Evolutionary conservation across 306 rosid species (phyloP), one percentile per base, ranked within the genome.

Genomic region (Malus sylvestris): DNA sequence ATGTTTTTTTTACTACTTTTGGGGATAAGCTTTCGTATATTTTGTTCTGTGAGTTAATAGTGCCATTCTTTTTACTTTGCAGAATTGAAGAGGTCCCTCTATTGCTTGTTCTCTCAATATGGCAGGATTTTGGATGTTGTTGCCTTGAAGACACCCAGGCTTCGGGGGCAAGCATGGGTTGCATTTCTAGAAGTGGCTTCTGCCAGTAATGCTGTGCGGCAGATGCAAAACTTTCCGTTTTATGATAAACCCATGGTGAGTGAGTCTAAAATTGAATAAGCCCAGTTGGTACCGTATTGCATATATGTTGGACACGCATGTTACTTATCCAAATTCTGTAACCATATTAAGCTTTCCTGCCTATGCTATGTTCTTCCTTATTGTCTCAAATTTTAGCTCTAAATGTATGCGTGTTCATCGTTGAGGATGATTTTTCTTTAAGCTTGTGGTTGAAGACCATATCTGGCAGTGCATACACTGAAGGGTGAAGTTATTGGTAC

Each of bases 161-260:
- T 96, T 78, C 90, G 96, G 62, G 99, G 99, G 4, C 99, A 96
- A 82, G 99, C 99, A 12, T 96, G 98, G 99, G 92, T 96, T 83
- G 93, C 92, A 63, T 96, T 92, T 74, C 91, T 88, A 75, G 99
- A 96, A 91, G 96, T 96, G 72, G 84, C 99, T 20, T 91, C 99
- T 77, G 99, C 99, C 19, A 96, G 99, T 80, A 89, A 91, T 87
- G 99, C 99, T 63, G 99, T 96, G 84, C 88, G 99, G 58, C 99
- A 96, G 80, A 91, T 96, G 99, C 98, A 96, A 72, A 96, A 91
- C 79, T 96, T 96, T 79, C 98, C 99, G 10, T 96, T 96, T 80
- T 96, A 96, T 85, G 98, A 92, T 35, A 96, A 96, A 81, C 99
- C 99, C 42, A 92, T 96, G 98, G 99, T 96, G 80, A 23, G 99